Conservation (phyloP, 768 basidiomycete species). For the Hericium alpestre region DNA sequence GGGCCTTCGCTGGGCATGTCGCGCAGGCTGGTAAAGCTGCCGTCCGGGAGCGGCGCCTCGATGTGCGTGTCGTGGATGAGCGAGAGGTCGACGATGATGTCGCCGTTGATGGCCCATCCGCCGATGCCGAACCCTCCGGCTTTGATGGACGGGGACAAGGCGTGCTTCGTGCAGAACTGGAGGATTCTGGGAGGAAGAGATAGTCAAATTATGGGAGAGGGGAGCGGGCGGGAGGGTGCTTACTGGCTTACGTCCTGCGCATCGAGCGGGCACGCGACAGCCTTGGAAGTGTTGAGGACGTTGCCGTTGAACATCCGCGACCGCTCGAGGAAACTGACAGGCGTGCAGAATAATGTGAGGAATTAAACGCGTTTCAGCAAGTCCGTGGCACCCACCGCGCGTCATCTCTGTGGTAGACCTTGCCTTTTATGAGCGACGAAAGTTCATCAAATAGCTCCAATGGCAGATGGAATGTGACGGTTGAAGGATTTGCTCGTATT, state of each 20-base stretch:
- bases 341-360: neutral
- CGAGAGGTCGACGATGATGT: conserved; percentile 74
- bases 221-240: conserved; percentile 17
- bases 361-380: too few species aligned
- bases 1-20: too few species aligned
- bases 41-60: conserved; percentile 35
- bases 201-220: neutral
- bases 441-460: conserved; percentile 9
- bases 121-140: conserved; percentile 88
- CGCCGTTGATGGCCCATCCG: conserved; percentile 81
- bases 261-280: conserved; percentile 64
- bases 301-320: conserved; percentile 64
- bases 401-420: conserved; percentile 8
- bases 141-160: conserved; percentile 69
- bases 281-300: conserved; percentile 46
- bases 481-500: neutral
- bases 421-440: conserved; percentile 4
- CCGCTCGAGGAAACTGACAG: conserved; percentile 7
- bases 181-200: conserved; percentile 37
- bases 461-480: conserved; percentile 4
- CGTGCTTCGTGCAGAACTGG: conserved; percentile 61
- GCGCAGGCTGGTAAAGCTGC: conserved; percentile 47
- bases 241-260: conserved; percentile 77
- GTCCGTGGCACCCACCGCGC: conserved; percentile 3
- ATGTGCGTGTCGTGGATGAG: conserved; percentile 59